Evolutionary conservation across 2,329 filamentous ascomycete species (phyloP), one percentile per base, ranked within the genome.

Genomic region (Calonectria montana): DNA sequence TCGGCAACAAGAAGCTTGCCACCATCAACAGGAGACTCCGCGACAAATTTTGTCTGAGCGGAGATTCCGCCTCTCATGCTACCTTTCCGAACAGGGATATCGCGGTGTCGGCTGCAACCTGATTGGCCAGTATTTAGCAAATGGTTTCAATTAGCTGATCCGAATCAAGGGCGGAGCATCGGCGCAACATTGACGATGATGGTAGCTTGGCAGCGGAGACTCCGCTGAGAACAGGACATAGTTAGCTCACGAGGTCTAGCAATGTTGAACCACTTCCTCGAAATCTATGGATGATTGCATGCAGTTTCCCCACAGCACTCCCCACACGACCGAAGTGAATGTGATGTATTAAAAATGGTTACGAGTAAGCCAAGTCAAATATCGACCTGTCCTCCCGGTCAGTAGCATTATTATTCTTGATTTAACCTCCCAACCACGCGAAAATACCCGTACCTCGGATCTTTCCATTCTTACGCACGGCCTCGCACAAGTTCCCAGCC

Each of bases 21-120:
- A 27, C 29, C 47, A 41, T 47, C 6, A 27, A 69, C 70, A 72
- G 70, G 69, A 71, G 61, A 43, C 71, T 71, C 61, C 68, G 65
- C 31, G 13, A 1, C 18, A n/a, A 53, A 16, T 31, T 13, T 4
- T n/a, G n/a, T 2, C 29, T 1, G 6, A 9, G 68, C 55, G 72
- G 72, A 73, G 63, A 27, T 21, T 72, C 72, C 72, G 72, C 65
- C 13, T 13, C 9, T 43, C 31, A 29, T 12, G 27, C 12, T 27
- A 35, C 18, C n/a, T n/a, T 1, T 8, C 16, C 3, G 4, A 5
- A 10, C 23, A 18, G 7, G 41, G 16, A 35, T 31, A n/a, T 6
- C 13, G 8, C 18, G 21, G 2, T 29, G 29, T 5, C 2, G 2
- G 3, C 3, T 23, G 12, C 3, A 5, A 3, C 7, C 8, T 57